These are phyloP conservation scores for Saxispiralis lemnorum DNA, from an alignment of 495 filamentous ascomycete species.

Conservation along the genomic window DNA sequence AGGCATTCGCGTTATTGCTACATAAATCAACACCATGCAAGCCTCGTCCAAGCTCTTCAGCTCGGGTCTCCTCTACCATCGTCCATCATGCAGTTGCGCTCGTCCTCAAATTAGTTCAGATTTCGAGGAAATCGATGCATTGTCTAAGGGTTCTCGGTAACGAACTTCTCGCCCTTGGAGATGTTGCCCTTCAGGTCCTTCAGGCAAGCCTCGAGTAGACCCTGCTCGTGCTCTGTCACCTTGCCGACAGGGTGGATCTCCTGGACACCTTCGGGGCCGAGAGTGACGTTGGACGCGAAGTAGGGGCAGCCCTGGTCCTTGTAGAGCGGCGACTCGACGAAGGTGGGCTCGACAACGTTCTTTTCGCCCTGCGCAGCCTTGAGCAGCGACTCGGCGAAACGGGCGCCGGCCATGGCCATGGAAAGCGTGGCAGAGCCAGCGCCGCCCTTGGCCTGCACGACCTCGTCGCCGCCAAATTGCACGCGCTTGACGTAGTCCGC, in stretches of 20 bases:
- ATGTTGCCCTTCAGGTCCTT: slow-evolving; percentile 82
- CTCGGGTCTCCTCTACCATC: too few species aligned
- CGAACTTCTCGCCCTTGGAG: slow-evolving; percentile 55
- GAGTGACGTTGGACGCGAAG: slow-evolving; percentile 86
- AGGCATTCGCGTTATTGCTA: too few species aligned
- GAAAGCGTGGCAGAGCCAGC: slow-evolving; percentile 94
- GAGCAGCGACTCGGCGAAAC: slow-evolving; percentile 88
- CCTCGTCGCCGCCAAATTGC: slow-evolving; percentile 98
- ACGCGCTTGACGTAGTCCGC: slow-evolving; percentile 79
- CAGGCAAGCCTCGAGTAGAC: slow-evolving; percentile 68
- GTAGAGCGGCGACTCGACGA: slow-evolving; percentile 90
- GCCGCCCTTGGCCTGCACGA: slow-evolving; percentile 96
- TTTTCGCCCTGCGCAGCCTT: slow-evolving; percentile 86
- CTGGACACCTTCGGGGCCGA: slow-evolving; percentile 90
- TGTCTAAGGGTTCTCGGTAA: slow-evolving; percentile 46
- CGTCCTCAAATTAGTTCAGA: too few species aligned
- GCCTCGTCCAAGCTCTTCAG: too few species aligned
- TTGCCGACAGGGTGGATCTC: slow-evolving; percentile 73
- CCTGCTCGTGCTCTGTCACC: slow-evolving; percentile 68
- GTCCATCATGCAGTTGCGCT: too few species aligned
- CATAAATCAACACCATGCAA: too few species aligned
- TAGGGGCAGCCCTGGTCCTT: slow-evolving; percentile 92
- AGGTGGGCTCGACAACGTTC: slow-evolving; percentile 88
- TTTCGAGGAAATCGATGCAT: too few species aligned
- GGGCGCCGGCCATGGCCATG: slow-evolving; percentile 97